These are phyloP conservation scores for Tuber umbilicatum DNA, from an alignment of 495 filamentous ascomycete genomes.

Conservation along the genomic window DNA sequence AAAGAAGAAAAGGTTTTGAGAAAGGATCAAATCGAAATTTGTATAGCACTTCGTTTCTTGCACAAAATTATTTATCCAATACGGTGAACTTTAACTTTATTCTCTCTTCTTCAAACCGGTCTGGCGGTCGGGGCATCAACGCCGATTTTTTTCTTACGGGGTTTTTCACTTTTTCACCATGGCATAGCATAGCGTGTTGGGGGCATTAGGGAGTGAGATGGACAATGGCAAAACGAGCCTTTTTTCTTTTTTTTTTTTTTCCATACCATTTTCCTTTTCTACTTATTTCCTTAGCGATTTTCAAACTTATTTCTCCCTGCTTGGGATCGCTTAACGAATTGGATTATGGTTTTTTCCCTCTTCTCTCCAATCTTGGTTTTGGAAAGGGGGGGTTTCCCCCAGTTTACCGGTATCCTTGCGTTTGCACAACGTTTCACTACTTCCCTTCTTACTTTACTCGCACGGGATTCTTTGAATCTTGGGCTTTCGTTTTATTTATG, in stretches of 20 bases:
- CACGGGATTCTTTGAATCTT: not conserved
- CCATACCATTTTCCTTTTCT: not conserved
- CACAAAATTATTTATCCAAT: conserved; percentile 21
- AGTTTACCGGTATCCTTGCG: not conserved
- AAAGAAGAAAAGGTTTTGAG: conserved; percentile 7
- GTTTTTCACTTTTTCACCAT: not conserved
- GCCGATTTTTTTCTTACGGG: not conserved
- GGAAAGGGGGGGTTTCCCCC: not conserved
- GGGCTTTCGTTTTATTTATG: not conserved
- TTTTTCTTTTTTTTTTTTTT: not conserved
- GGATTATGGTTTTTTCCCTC: not conserved
- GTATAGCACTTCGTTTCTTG: conserved; percentile 26
- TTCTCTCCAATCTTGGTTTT: not conserved
- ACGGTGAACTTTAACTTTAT: conserved; percentile 22
- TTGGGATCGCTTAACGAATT: not conserved
- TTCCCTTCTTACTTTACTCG: not conserved
- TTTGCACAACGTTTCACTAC: not conserved
- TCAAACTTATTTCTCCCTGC: not conserved
- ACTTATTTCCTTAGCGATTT: not conserved
- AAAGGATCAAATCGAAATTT: conserved; percentile 20
- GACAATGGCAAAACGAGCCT: not conserved
- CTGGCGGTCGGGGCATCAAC: conserved; percentile 1
- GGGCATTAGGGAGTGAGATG: not conserved
- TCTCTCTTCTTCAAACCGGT: conserved; percentile 5
- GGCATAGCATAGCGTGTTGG: not conserved